These are phyloP conservation scores for Alternaria sp. DNA, from an alignment of 2,329 filamentous ascomycete species.

Conservation along the genomic window DNA sequence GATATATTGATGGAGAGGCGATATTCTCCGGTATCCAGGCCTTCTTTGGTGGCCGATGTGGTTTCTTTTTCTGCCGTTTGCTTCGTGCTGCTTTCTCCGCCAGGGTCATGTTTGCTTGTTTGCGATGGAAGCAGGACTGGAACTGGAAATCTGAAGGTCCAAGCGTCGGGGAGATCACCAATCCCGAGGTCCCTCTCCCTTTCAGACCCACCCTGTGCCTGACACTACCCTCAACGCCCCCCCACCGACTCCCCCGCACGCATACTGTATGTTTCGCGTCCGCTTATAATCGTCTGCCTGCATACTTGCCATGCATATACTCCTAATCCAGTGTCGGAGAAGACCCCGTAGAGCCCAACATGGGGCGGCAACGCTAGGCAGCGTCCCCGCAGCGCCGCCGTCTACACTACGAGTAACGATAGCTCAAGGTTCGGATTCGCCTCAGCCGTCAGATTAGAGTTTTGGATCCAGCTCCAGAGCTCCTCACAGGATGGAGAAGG, in stretches of 20 bases:
- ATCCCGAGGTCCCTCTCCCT: conserved; percentile 4
- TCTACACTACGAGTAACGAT: not conserved
- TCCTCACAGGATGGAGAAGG: not conserved
- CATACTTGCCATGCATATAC: not conserved
- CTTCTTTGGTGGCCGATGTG: not conserved
- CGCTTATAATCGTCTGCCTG: not conserved
- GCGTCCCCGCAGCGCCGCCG: not conserved
- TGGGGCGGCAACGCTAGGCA: not conserved
- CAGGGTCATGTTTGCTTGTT: not conserved
- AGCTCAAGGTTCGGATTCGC: not conserved
- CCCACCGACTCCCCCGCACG: conserved; percentile 6
- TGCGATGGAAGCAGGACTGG: not conserved
- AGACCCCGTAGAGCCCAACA: not conserved
- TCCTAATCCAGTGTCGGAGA: not conserved
- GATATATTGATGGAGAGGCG: not conserved
- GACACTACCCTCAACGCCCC: conserved; percentile 1
- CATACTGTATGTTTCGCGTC: conserved; percentile 1
- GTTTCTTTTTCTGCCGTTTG: not conserved
- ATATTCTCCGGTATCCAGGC: not conserved
- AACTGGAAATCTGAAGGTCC: not conserved
- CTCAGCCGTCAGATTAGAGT: not conserved
- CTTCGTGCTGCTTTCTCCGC: not conserved
- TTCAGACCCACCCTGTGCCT: conserved; percentile 12
- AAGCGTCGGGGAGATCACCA: conserved; percentile 16
- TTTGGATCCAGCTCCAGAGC: not conserved